Evolutionary conservation across 1,139 yeast species (phyloP), one percentile per base, ranked within the genome.

Genomic region (Geotrichum cucujoidarum): DNA sequence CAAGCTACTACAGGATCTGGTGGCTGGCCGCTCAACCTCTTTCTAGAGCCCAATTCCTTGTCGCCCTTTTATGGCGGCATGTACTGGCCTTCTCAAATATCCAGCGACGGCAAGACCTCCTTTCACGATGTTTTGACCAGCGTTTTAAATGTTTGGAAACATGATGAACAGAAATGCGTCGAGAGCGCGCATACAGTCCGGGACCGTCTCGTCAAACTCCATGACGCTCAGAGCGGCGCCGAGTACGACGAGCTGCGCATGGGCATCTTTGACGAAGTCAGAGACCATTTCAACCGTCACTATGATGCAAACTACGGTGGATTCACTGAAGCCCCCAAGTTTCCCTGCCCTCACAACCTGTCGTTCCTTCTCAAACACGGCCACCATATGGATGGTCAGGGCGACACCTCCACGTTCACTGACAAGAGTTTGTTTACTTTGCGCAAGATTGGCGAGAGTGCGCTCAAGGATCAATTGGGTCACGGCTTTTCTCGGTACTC

Each of bases 1-100:
- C 72, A 68, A 52, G 69, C 65, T 7, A 61, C 66, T 3, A 55
- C 56, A 14, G 71, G 71, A n/a, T 60, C 59, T 3, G 70, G 71
- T 13, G 72, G 72, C n/a, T 69, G 73, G 73, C 73, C 73, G 1
- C 53, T 69, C 45, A 68, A 68, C 49, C 69, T 64, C 5, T 67
- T 69, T 48, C 55, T 69, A 45, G 61, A 61, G 1, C 73, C 73
- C 0, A 62, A 58, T 4, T 49, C 65, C 1, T 58, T 65, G 34
- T 60, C 60, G 38, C 72, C 73, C 8, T 62, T 68, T 22, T 66
- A 59, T 48, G 72, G 68, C 2, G 72, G 72, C 8, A 66, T 69
- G 8, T 69, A 65, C 51, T 67, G 70, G 69, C 61, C 68, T 2
- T 68, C 62, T 55, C 3, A 50, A 44, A 17, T 41, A 32, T 8